Evolutionary conservation across 352 stramenopile genomes (phyloP).

Genomic region (Hyaloperonospora brassicae): DNA sequence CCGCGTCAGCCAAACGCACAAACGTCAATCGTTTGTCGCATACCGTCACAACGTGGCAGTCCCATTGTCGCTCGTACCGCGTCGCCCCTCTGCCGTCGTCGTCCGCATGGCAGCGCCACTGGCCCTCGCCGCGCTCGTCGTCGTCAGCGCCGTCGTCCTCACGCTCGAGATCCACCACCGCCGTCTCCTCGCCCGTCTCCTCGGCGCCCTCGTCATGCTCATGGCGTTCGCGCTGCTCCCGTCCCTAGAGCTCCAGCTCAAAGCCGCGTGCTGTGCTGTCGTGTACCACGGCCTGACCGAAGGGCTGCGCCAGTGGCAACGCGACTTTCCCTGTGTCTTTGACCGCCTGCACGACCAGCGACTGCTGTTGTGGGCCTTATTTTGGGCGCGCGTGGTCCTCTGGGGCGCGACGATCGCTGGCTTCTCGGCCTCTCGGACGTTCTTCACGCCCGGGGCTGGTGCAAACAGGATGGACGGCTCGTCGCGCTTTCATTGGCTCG

Average conservation of each 20-base stretch:
- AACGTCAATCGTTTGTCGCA: too few species aligned
- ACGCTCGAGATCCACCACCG: constrained; percentile 61
- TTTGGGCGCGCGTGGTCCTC: constrained; percentile 58
- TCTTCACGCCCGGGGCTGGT: not conserved
- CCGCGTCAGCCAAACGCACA: too few species aligned
- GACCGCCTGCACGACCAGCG: constrained; percentile 25
- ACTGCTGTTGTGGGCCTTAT: constrained; percentile 41
- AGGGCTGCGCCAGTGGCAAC: constrained; percentile 26
- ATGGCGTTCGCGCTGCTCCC: constrained; percentile 32
- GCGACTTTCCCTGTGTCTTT: constrained; percentile 31
- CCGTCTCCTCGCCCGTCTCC: constrained; percentile 34
- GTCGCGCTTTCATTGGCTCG: constrained; percentile 5
- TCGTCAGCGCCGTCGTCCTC: constrained; percentile 36
- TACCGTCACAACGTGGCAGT: too few species aligned
- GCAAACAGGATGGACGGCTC: not conserved
- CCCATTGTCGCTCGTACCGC: too few species aligned
- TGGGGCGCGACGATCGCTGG: constrained; percentile 45
- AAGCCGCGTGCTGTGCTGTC: constrained; percentile 35
- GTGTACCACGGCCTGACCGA: constrained; percentile 39
- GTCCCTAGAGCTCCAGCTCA: constrained; percentile 30
- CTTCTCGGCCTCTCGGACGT: constrained; percentile 6
- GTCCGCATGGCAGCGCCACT: constrained; percentile 4
- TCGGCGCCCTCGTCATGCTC: constrained; percentile 32
- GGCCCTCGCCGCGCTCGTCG: constrained; percentile 38
- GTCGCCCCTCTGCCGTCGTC: too few species aligned